These are phyloP conservation scores for Solanum pinnatisectum DNA, from an alignment of 257 asterid genomes.

Conservation along the genomic window DNA sequence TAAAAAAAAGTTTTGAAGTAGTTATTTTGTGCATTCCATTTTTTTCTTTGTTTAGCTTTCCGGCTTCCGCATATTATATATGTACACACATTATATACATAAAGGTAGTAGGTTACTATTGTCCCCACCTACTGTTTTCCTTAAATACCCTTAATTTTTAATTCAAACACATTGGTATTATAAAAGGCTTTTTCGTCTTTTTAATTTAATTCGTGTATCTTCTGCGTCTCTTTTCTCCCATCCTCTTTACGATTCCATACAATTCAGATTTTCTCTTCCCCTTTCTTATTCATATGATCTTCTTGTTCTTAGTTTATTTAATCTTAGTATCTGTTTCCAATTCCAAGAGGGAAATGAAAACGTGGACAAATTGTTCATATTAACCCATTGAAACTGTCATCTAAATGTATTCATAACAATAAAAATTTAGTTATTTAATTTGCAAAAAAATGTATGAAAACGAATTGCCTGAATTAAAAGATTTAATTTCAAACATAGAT, in stretches of 20 bases:
- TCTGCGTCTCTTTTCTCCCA: not conserved
- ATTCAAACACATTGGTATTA: not conserved
- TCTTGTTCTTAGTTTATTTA: not conserved
- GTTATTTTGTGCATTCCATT: not conserved
- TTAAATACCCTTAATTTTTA: not conserved
- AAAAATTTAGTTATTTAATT: not conserved
- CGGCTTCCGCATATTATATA: not conserved
- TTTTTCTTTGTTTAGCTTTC: not conserved
- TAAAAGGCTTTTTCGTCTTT: not conserved
- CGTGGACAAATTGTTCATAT: not conserved
- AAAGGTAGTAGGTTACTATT: not conserved
- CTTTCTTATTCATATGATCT: not conserved
- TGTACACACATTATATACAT: not conserved
- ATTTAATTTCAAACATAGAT: not conserved
- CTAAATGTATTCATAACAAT: not conserved
- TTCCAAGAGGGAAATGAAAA: not conserved
- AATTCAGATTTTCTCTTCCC: not conserved
- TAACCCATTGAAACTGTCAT: not conserved
- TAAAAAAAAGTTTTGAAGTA: not conserved
- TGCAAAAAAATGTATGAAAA: not conserved
- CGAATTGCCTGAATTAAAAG: not conserved
- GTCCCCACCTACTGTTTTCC: not conserved
- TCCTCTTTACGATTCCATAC: not conserved
- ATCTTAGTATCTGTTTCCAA: not conserved
- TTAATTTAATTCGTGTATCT: not conserved